A percentile compares a stretch with the other conserved stretches of the same genome.
Evolutionary conservation across 495 filamentous ascomycete genomes (phyloP).

Genomic region (Xylaria scruposa): DNA sequence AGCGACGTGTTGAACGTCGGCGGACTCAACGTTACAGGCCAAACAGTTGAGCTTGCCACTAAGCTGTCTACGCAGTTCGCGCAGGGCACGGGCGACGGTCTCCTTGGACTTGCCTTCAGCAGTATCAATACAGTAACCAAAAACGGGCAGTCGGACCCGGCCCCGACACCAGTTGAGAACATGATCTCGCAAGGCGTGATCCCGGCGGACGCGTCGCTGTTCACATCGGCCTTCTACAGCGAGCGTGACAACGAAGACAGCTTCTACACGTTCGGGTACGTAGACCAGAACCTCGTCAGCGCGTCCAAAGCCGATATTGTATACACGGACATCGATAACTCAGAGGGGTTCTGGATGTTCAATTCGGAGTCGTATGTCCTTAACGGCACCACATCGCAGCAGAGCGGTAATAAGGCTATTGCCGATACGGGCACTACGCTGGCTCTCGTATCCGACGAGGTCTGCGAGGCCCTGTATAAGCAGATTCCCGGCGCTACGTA

Average conservation of each 20-base stretch:
- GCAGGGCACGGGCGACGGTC: slow-evolving; percentile 68
- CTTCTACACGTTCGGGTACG: slow-evolving; percentile 82
- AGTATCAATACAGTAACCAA: slow-evolving; percentile 71
- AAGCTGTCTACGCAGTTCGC: slow-evolving; percentile 66
- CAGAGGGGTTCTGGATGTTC: slow-evolving; percentile 78
- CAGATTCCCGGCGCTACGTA: slow-evolving; percentile 71
- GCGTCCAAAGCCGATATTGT: slow-evolving; percentile 60
- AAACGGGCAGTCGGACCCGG: slow-evolving; percentile 54
- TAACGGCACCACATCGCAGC: slow-evolving; percentile 62
- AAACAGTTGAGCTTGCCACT: slow-evolving; percentile 73
- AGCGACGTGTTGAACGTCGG: slow-evolving; percentile 72
- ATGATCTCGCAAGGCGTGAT: slow-evolving; percentile 75
- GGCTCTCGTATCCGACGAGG: slow-evolving; percentile 69
- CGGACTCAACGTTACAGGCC: slow-evolving; percentile 66
- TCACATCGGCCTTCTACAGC: slow-evolving; percentile 74
- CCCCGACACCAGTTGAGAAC: slow-evolving; percentile 73
- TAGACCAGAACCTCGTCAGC: slow-evolving; percentile 69
- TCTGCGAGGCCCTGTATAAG: slow-evolving; percentile 71
- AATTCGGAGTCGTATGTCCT: slow-evolving; percentile 64
- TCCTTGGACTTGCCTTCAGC: slow-evolving; percentile 74
- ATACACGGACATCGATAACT: slow-evolving; percentile 72
- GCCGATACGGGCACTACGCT: slow-evolving; percentile 81
- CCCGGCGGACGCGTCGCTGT: slow-evolving; percentile 67
- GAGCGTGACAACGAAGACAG: slow-evolving; percentile 66
- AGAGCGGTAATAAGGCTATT: slow-evolving; percentile 72